Evolutionary conservation across 176 grass and related monocot genomes (phyloP).

Genomic region (Phyllostachys edulis): DNA sequence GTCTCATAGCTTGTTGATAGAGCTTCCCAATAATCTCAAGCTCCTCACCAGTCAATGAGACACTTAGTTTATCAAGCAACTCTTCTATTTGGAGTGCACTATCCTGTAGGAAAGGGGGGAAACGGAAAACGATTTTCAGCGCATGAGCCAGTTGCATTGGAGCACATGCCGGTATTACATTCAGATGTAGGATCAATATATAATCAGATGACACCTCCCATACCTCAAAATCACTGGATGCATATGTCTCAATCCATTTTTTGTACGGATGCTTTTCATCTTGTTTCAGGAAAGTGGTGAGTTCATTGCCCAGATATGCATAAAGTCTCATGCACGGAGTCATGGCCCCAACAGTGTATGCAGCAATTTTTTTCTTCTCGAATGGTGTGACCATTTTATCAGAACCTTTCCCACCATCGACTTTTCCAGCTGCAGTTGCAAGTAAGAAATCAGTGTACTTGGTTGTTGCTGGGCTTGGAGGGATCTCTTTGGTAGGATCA

Average conservation of each 20-base stretch:
- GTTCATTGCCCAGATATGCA: constrained; percentile 83
- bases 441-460: constrained; percentile 91
- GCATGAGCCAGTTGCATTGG: constrained; percentile 5
- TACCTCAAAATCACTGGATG: constrained; percentile 81
- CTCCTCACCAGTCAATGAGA: constrained; percentile 88
- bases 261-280: constrained; percentile 74
- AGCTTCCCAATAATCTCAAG: constrained; percentile 90
- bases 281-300: constrained; percentile 47
- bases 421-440: constrained; percentile 84
- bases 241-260: constrained; percentile 84
- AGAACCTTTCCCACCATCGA: constrained; percentile 79
- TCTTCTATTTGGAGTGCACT: constrained; percentile 84
- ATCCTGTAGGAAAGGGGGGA: constrained; percentile 37
- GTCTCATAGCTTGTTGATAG: constrained; percentile 82
- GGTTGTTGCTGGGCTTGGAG: constrained; percentile 57
- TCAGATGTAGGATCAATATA: constrained; percentile 4
- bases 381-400: constrained; percentile 92
- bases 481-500: constrained; percentile 68
- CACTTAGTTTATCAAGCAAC: constrained; percentile 87
- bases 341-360: constrained; percentile 90
- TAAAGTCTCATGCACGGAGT: constrained; percentile 92
- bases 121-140: not conserved
- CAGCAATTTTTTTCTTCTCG: constrained; percentile 97
- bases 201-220: not conserved
- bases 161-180: not conserved